These are phyloP conservation scores for Suhomyces maxii DNA, from an alignment of 1,139 yeast species.

Conservation along the genomic window DNA sequence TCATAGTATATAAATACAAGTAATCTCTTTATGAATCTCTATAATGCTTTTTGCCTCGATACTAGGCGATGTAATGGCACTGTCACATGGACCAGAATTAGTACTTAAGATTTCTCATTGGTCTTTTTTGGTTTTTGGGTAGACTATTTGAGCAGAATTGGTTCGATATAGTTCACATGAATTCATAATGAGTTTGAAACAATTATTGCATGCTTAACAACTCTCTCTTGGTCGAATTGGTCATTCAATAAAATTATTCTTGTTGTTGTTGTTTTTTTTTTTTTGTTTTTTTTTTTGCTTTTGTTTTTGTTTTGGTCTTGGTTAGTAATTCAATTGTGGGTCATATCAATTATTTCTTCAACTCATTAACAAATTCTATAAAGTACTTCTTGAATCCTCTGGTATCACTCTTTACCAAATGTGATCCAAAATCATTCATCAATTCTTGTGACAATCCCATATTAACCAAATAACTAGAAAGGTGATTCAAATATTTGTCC, in stretches of 20 bases:
- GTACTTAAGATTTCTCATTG: too few relatives aligned
- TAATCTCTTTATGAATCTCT: conserved; percentile 7
- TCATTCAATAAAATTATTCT: too few relatives aligned
- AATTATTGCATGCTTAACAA: too few relatives aligned
- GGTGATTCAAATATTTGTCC: conserved; percentile 46
- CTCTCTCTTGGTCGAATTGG: too few relatives aligned
- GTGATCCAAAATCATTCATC: conserved; percentile 57
- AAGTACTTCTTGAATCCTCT: conserved; percentile 68
- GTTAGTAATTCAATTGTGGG: neutral
- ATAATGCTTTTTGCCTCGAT: conserved; percentile 3
- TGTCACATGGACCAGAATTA: too few relatives aligned
- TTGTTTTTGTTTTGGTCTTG: too few relatives aligned
- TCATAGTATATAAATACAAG: conserved; percentile 7
- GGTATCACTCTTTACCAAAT: conserved; percentile 52
- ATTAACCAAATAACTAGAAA: conserved; percentile 56
- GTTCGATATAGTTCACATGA: too few relatives aligned
- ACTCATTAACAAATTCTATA: conserved; percentile 53
- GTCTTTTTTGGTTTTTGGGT: too few relatives aligned
- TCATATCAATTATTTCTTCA: conserved; percentile 20
- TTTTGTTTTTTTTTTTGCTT: neutral
- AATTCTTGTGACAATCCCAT: conserved; percentile 61
- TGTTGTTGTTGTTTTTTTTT: neutral
- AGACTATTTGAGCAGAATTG: too few relatives aligned
- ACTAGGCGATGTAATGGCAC: too few relatives aligned
- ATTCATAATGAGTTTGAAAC: too few relatives aligned